Base-by-base conservation (phyloP, 2,329 filamentous ascomycete genomes). In the Lecanicillium sp. region DNA sequence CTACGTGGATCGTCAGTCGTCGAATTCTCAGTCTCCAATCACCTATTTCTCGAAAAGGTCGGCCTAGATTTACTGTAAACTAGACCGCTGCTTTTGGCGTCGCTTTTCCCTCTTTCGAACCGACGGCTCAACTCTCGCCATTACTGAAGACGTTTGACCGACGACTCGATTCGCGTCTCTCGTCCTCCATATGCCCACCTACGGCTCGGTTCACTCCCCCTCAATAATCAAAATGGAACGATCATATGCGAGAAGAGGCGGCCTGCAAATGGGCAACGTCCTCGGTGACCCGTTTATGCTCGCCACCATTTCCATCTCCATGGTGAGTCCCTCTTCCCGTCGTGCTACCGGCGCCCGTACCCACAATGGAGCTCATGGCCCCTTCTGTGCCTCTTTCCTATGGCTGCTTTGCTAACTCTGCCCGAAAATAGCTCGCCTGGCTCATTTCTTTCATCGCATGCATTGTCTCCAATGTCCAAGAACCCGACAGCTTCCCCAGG, bases 251-350 rank as follows among this genome's bases (percentile, higher is more conserved):
- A 63, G 65, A 39, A 62, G 71, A 56, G 69, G 74, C 56, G 69
- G 73, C 55, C 81, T 95, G 62, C 83, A 77, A 61, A 64, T 89
- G 62, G 85, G 85, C 59, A 94, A 96, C 65, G 88, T 98, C 53
- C 74, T 96, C 45, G 92, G 92, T 53, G 90, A 98, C 65, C 92
- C 92, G 5, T 97, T 98, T 64, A 89, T 90, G 44, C 76, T 98
- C 44, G 88, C 89, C 40, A 97, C 92, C 27, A 79, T 94, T 47
- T 96, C 90, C 42, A 96, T 97, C 61, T 79, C 84, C 46, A 72
- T 86, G 57, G 90, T 96, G 78, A 62, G 87, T 76, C 22, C 30
- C 3, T 30, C 36, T 14, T 32, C 17, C 29, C 10, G n/a, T n/a
- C n/a, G n/a, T n/a, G n/a, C n/a, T n/a, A n/a, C n/a, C n/a, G n/a